Percentiles rank a stretch among this genome's conserved stretches.
Conservation (phyloP, 257 asterid species). For the Coffea eugenioides region DNA sequence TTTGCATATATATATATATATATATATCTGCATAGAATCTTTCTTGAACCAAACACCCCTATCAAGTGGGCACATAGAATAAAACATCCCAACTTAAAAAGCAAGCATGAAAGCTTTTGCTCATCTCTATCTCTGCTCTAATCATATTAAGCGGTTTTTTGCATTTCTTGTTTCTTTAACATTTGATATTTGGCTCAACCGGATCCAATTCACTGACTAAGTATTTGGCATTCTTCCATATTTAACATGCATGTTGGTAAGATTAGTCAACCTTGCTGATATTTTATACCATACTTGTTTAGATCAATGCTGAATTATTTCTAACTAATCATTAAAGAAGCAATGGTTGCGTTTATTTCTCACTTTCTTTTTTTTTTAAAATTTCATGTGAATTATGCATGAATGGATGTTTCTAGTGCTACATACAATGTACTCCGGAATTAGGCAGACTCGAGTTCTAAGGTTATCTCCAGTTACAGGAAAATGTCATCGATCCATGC, state of each 20-base stretch:
- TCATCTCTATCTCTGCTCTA: background rate
- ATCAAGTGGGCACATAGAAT: conserved; percentile 10
- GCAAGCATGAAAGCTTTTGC: background rate
- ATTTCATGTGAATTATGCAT: conserved; percentile 1
- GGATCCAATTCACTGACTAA: background rate
- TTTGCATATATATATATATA: no score
- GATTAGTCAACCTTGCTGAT: background rate
- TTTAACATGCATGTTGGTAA: conserved; percentile 6
- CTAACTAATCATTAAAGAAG: background rate
- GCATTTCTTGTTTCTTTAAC: background rate
- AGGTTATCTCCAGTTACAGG: background rate
- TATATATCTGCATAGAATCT: background rate
- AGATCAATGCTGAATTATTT: conserved; percentile 5
- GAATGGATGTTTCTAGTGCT: conserved; percentile 20
- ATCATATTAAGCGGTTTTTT: background rate
- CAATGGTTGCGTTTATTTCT: background rate
- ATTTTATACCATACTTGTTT: background rate
- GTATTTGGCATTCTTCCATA: background rate
- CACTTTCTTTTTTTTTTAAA: background rate
- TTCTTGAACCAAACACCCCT: background rate
- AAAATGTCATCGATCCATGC: background rate
- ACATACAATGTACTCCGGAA: conserved; percentile 25
- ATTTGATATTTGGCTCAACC: background rate
- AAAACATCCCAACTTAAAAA: background rate
- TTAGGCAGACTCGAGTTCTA: background rate